A percentile compares a stretch with the other conserved stretches of the same genome.
Conservation (phyloP, 495 filamentous ascomycete species). For the Talaromyces liani region DNA sequence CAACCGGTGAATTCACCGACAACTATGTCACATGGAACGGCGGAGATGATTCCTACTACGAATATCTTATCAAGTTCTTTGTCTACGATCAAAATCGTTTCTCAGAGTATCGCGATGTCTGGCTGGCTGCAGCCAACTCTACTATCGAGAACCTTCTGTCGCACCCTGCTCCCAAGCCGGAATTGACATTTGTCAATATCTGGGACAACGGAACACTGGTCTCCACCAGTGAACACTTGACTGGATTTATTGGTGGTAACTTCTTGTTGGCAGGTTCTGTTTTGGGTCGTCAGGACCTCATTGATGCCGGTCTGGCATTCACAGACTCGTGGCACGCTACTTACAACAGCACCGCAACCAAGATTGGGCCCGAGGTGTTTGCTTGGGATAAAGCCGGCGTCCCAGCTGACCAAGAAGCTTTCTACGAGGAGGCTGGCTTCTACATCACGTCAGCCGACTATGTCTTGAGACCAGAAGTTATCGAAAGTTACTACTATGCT, state of each 20-base stretch:
- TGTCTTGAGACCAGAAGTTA: slow-evolving; percentile 72
- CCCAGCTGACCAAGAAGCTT: slow-evolving; percentile 39
- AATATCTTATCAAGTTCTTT: slow-evolving; percentile 94
- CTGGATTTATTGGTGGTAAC: slow-evolving; percentile 82
- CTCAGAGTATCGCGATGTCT: slow-evolving; percentile 57
- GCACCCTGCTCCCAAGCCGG: slow-evolving; percentile 60
- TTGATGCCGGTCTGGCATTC: slow-evolving; percentile 67
- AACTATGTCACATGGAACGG: slow-evolving; percentile 70
- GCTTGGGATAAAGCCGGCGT: slow-evolving; percentile 52
- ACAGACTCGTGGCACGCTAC: slow-evolving; percentile 69
- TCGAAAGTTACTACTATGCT: slow-evolving; percentile 86
- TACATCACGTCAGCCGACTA: slow-evolving; percentile 60
- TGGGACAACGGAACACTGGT: slow-evolving; percentile 46
- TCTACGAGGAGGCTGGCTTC: slow-evolving; percentile 64
- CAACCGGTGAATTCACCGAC: slow-evolving; percentile 59
- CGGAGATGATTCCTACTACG: slow-evolving; percentile 78
- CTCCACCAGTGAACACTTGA: slow-evolving; percentile 56
- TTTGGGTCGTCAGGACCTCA: slow-evolving; percentile 54
- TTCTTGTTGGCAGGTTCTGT: slow-evolving; percentile 79
- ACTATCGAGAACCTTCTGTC: slow-evolving; percentile 64
- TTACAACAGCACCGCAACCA: slow-evolving; percentile 58
- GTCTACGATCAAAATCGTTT: slow-evolving; percentile 68
- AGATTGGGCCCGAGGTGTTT: slow-evolving; percentile 77
- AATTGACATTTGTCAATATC: slow-evolving; percentile 67
- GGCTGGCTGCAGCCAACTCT: slow-evolving; percentile 72